Percentiles rank a stretch among this genome's conserved stretches.
Conservation (phyloP, 768 basidiomycete genomes). For the Holtermanniella nyarrowii region DNA sequence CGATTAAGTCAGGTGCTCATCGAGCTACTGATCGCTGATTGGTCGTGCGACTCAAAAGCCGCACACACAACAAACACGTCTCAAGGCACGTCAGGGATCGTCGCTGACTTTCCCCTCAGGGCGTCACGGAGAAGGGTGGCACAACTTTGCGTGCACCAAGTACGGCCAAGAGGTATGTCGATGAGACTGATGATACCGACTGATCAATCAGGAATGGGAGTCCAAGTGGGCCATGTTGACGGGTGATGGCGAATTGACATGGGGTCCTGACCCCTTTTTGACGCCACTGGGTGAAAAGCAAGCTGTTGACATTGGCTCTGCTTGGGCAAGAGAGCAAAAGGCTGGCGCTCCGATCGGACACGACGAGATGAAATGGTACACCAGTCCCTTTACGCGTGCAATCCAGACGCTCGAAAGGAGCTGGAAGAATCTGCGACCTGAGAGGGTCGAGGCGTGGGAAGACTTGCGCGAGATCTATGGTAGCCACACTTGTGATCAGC, state of each 20-base stretch:
- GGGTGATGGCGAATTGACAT: conserved; percentile 30
- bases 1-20: no score
- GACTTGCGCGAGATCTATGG: conserved; percentile 38
- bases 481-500: conserved; percentile 38
- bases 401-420: conserved; percentile 35
- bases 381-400: conserved; percentile 31
- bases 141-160: conserved; percentile 29
- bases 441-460: conserved; percentile 31
- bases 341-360: conserved; percentile 20
- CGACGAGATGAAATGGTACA: conserved; percentile 28
- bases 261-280: conserved; percentile 39
- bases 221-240: conserved; percentile 24
- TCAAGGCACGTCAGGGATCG: neutral
- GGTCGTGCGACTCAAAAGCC: no score
- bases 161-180: conserved; percentile 33
- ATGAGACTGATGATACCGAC: neutral
- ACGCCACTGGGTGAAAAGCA: conserved; percentile 32
- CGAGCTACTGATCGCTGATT: no score
- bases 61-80: neutral
- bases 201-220: conserved; percentile 31
- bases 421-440: conserved; percentile 31
- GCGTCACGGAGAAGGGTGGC: conserved; percentile 38
- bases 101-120: conserved; percentile 13
- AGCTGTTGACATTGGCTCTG: conserved; percentile 24
- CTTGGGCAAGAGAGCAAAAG: conserved; percentile 18